These are phyloP conservation scores for Knoxdaviesia proteae DNA, from an alignment of 2,329 filamentous ascomycete genomes.

Conservation along the genomic window DNA sequence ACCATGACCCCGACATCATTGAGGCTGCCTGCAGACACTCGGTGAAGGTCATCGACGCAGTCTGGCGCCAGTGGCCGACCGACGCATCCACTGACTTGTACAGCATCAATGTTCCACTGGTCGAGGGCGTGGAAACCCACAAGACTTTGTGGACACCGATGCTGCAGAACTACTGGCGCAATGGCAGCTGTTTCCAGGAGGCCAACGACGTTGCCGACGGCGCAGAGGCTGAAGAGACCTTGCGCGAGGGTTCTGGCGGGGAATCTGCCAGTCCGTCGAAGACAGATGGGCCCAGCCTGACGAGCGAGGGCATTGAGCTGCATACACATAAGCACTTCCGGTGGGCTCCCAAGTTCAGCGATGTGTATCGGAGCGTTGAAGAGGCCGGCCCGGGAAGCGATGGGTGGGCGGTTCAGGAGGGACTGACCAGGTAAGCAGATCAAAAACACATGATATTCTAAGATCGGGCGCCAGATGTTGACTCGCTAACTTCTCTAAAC, in stretches of 20 bases:
- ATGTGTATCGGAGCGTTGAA: constrained; percentile 76
- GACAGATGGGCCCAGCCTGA: neutral
- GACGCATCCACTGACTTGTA: constrained; percentile 61
- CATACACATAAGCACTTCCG: constrained; percentile 79
- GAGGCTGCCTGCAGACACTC: constrained; percentile 53
- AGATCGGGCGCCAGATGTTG: neutral
- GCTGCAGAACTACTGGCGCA: constrained; percentile 76
- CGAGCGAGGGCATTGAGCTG: constrained; percentile 15
- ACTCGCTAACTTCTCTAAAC: constrained; percentile 2
- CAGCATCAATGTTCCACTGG: constrained; percentile 71
- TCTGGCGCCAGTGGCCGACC: constrained; percentile 52
- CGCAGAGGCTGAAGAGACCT: constrained; percentile 37
- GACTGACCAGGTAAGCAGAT: constrained; percentile 52
- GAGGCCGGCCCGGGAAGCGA: constrained; percentile 64
- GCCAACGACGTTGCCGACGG: constrained; percentile 44
- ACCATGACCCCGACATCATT: constrained; percentile 69
- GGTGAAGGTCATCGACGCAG: constrained; percentile 57
- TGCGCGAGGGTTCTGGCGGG: constrained; percentile 10
- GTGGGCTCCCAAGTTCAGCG: constrained; percentile 73
- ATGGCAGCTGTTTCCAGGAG: constrained; percentile 73
- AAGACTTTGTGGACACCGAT: constrained; percentile 71
- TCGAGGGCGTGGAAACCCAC: constrained; percentile 48
- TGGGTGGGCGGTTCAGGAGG: constrained; percentile 79
- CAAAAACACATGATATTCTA: neutral
- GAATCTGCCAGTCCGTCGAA: neutral